A percentile compares a stretch with the other conserved stretches of the same genome.
Evolutionary conservation across 2,329 filamentous ascomycete species (phyloP).

Genomic region (Phialophora macrospora): DNA sequence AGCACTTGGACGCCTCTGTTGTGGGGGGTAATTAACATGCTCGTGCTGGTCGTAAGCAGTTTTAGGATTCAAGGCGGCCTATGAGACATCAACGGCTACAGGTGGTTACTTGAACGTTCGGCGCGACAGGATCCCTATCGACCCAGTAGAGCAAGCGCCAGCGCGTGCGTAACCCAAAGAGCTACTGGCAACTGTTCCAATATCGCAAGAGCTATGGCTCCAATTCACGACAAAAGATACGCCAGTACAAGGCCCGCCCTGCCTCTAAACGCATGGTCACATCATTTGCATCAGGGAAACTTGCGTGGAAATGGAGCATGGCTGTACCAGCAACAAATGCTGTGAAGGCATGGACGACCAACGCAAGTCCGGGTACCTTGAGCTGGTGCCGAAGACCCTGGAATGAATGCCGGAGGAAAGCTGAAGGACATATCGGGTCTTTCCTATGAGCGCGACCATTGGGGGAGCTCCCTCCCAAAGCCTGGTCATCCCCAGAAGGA

Average conservation of each 20-base stretch:
- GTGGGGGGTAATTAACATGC: constrained; percentile 82
- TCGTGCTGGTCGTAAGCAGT: constrained; percentile 82
- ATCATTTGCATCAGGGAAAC: neutral
- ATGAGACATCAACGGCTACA: constrained; percentile 52
- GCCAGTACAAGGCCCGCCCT: neutral
- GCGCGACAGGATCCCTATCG: neutral
- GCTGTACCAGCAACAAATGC: neutral
- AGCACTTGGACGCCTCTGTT: constrained; percentile 92
- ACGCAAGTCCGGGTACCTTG: neutral
- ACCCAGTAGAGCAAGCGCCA: neutral
- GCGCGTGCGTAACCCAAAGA: neutral
- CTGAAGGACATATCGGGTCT: neutral
- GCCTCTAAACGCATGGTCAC: neutral
- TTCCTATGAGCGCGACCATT: neutral
- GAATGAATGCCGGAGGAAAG: neutral
- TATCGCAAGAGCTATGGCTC: neutral
- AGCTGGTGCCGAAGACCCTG: neutral
- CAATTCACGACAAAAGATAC: neutral
- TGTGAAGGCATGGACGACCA: neutral
- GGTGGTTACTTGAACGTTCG: neutral
- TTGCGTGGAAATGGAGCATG: neutral
- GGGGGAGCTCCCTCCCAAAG: neutral
- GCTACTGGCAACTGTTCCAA: neutral
- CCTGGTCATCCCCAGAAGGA: neutral
- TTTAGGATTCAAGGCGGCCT: constrained; percentile 92